Evolutionary conservation across 1,139 yeast species (phyloP).

Genomic region (Candida anutae): DNA sequence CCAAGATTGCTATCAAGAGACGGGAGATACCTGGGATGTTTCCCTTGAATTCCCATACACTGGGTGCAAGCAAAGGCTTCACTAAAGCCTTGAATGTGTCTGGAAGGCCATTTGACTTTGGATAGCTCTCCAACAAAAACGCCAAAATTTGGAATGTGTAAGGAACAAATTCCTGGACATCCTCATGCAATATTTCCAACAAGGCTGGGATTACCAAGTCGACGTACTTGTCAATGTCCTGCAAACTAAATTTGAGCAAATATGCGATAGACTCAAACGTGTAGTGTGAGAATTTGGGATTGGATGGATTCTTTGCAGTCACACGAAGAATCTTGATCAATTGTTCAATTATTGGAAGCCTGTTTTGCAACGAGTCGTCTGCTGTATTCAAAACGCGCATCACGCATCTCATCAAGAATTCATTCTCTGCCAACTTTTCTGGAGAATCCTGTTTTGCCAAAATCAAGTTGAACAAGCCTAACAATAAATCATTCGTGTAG

Average conservation of each 20-base stretch:
- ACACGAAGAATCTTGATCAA: slow-evolving; percentile 60
- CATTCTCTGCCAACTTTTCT: slow-evolving; percentile 91
- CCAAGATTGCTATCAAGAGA: slow-evolving; percentile 63
- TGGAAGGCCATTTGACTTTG: slow-evolving; percentile 46
- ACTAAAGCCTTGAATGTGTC: slow-evolving; percentile 57
- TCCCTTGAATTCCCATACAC: slow-evolving; percentile 89
- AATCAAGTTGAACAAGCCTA: slow-evolving; percentile 60
- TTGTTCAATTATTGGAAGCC: slow-evolving; percentile 50
- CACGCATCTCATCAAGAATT: slow-evolving; percentile 79
- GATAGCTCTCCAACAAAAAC: slow-evolving; percentile 60
- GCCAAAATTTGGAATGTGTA: slow-evolving; percentile 87
- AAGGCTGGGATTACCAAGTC: slow-evolving; percentile 59
- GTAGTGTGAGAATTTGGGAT: slow-evolving; percentile 88
- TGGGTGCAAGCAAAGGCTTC: slow-evolving; percentile 78
- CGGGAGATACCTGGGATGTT: slow-evolving; percentile 90
- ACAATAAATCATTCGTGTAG: slow-evolving; percentile 43
- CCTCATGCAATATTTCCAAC: slow-evolving; percentile 63
- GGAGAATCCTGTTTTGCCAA: slow-evolving; percentile 56
- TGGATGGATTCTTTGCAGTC: slow-evolving; percentile 85
- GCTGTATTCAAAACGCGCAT: slow-evolving; percentile 79
- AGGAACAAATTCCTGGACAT: slow-evolving; percentile 91
- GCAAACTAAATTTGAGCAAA: slow-evolving; percentile 47
- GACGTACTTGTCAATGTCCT: slow-evolving; percentile 41
- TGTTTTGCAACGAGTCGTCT: slow-evolving; percentile 48
- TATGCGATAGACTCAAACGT: slow-evolving; percentile 84